Evolutionary conservation across 305 asterid genomes (phyloP).

Genomic region (Striga hermonthica): DNA sequence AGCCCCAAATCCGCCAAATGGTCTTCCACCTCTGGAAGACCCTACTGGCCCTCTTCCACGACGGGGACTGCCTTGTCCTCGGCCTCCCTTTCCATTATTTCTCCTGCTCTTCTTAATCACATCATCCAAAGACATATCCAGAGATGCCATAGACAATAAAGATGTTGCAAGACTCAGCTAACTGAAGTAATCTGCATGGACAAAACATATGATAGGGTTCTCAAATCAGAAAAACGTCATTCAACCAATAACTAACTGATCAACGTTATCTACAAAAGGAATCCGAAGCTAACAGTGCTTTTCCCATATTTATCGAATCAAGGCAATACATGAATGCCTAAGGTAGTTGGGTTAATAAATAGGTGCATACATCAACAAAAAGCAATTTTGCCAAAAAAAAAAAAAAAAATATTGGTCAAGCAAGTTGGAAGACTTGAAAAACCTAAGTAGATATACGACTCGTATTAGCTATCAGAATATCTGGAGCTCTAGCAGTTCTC

Average conservation of each 20-base stretch:
- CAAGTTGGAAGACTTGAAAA: too few relatives aligned
- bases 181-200: constrained; percentile 29
- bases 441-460: neutral
- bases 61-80: constrained; percentile 64
- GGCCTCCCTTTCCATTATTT: constrained; percentile 48
- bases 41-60: constrained; percentile 77
- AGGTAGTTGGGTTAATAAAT: neutral
- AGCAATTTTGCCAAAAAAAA: neutral
- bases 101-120: constrained; percentile 73
- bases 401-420: too few relatives aligned
- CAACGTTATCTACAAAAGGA: neutral
- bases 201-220: constrained; percentile 1
- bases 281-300: neutral
- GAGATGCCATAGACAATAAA: constrained; percentile 59
- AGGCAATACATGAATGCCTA: neutral
- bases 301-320: too few relatives aligned
- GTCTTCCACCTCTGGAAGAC: constrained; percentile 75
- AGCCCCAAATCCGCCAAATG: constrained; percentile 60
- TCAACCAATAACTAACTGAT: neutral
- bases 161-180: neutral
- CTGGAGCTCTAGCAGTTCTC: neutral
- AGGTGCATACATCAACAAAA: neutral
- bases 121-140: constrained; percentile 88
- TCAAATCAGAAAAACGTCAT: neutral
- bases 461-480: neutral